phyloP scores from a whole-genome alignment of 305 asterid genomes.

The Coffea humblotiana region DNA sequence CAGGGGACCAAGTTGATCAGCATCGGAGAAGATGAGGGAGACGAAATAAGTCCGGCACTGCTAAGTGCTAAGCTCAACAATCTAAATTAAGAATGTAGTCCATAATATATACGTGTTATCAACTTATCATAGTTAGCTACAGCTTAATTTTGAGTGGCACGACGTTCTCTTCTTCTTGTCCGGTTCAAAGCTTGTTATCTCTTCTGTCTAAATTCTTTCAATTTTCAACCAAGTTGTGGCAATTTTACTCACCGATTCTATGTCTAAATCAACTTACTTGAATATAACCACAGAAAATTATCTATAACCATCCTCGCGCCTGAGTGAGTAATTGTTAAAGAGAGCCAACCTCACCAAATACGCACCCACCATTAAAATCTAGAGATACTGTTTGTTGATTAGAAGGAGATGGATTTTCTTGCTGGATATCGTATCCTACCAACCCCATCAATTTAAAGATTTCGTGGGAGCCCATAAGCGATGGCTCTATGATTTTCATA shows the following conservation, averaged over 20 bases:
- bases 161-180: background rate
- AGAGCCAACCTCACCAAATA: background rate
- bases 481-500: background rate
- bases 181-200: background rate
- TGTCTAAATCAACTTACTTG: too few relatives aligned
- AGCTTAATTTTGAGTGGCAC: background rate
- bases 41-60: background rate
- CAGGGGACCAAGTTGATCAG: background rate
- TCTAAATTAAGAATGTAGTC: background rate
- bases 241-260: too few relatives aligned
- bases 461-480: conserved; percentile 21
- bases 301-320: background rate
- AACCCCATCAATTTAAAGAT: conserved; percentile 14
- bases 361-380: conserved; percentile 11
- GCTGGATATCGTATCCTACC: conserved; percentile 21
- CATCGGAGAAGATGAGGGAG: background rate
- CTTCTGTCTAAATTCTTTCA: background rate
- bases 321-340: background rate
- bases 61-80: background rate
- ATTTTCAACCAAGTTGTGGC: too few relatives aligned
- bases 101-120: background rate
- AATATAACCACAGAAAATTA: background rate
- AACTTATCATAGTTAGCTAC: background rate
- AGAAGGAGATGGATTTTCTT: background rate
- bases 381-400: background rate